Percentiles rank a stretch among this genome's conserved stretches.
These are phyloP conservation scores for Trichoderma gamsii DNA, from an alignment of 495 filamentous ascomycete genomes.

Conservation along the genomic window DNA sequence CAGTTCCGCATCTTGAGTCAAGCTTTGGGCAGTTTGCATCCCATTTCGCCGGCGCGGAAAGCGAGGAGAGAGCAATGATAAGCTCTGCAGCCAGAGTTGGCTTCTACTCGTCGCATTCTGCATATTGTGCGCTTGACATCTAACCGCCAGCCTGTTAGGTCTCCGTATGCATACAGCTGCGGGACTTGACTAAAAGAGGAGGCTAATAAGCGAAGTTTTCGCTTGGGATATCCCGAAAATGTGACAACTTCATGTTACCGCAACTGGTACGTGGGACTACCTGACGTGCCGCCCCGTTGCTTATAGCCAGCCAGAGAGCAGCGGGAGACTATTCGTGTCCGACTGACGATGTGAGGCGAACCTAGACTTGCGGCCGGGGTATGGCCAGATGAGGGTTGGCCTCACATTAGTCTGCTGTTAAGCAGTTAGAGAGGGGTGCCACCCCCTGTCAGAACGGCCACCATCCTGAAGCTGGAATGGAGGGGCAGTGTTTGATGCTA, in stretches of 20 bases:
- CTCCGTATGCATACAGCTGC: not conserved
- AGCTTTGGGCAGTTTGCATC: not conserved
- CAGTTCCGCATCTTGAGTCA: not conserved
- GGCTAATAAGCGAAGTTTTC: not conserved
- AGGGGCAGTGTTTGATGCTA: not conserved
- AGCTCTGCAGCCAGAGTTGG: not conserved
- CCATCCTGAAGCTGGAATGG: not conserved
- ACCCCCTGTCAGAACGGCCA: conserved; percentile 10
- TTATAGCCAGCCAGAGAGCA: not conserved
- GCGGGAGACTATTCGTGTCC: not conserved
- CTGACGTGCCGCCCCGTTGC: not conserved
- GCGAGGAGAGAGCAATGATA: not conserved
- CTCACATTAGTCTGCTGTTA: not conserved
- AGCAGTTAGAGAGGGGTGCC: not conserved
- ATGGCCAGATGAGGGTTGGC: conserved; percentile 3
- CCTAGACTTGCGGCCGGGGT: not conserved
- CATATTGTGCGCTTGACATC: conserved; percentile 1
- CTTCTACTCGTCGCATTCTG: not conserved
- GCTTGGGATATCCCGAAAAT: not conserved
- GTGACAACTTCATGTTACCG: not conserved
- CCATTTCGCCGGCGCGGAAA: not conserved
- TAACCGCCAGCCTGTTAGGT: not conserved
- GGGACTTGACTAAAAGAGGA: not conserved
- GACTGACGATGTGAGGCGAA: not conserved
- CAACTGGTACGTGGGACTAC: not conserved